Base-by-base conservation (phyloP, 2,329 filamentous ascomycete species). In the Verticillium longisporum region DNA sequence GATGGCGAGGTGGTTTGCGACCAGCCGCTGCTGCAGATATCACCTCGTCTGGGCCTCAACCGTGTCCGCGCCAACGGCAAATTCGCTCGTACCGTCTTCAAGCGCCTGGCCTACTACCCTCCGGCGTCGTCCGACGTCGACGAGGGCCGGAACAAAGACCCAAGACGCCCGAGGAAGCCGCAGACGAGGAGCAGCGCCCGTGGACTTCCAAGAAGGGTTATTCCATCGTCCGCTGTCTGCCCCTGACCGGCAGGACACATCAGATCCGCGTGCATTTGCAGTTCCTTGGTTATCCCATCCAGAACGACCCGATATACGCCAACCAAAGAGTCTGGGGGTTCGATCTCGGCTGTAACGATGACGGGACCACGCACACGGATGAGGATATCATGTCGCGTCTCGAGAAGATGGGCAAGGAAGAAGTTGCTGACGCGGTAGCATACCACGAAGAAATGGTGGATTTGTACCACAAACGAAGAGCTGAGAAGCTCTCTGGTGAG, bases 261-360 rank as follows among this genome's bases (percentile, higher is more conserved):
- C 95, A 99, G 73, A 84, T 99, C 57, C 87, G 95, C 37, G 95
- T 99, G 18, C 95, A 99, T 70, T 82, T 99, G 15, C 95, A 99
- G 72, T 96, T 91, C 73, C 80, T 99, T 3, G 95, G 95, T 1
- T 90, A 98, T 71, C 95, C 95, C 1, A 98, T 99, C 67, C 88
- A 92, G 65, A 99, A 99, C 73, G 95, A 99, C 71, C 95, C 95
- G 7, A 98, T 99, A 68, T 99, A 99, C 74, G 92, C 91, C 68
- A 99, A 99, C 72, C 88, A 91, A 71, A 87, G 88, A 61, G 95
- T 99, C 11, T 99, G 96, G 81, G 95, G 95, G 0, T 80, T 88
- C 1, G 83, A 88, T 10, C 84, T 99, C 0, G 95, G 91, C 15
- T 84, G 76, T 60, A 79, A 83, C 60, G 86, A 88, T 64, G 88